Evolutionary conservation across 768 basidiomycete genomes (phyloP), one percentile per base, ranked within the genome.

Genomic region (Pisolithus albus): DNA sequence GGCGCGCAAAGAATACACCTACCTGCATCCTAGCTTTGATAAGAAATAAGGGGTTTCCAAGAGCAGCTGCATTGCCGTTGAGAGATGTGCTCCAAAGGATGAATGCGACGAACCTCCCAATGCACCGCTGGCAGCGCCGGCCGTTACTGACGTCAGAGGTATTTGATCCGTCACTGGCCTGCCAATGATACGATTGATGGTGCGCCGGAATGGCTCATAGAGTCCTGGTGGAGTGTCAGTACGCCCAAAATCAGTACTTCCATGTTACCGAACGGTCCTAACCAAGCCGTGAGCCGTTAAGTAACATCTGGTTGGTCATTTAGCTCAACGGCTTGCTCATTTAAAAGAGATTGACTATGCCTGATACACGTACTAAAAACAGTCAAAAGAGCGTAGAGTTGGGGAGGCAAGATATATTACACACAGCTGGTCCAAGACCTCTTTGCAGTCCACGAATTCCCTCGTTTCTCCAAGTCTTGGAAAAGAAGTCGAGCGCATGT

Each of bases 21-120:
- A 85, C 87, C 77, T 99, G 96, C 88, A 99, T 97, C 42, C 96
- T 82, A 5, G 96, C 96, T 72, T 99, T 99, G 64, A 99, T 83
- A 51, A 99, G 74, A 70, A 96, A 99, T 11, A 96, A 71, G 0
- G 93, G 93, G 65, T 91, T 95, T 39, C 92, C 93, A 40, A 93
- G 68, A 47, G 77, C 75, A 0, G 88, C 88, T 88, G 52, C 37
- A 34, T 36, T 47, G 21, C 18, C 34, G 21, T 24, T 24, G 36
- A 16, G 16, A 28, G 26, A 37, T n/a, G 24, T 19, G 52, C 48
- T 11, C 11, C 37, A 11, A 15, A 26, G 13, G 3, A 10, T 19
- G 4, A 21, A 23, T 44, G 7, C 37, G 11, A 32, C 23, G 8
- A 38, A 92, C 92, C 92, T 64, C 96, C 96, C 30, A 97, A 81